Evolutionary conservation across 768 basidiomycete genomes (phyloP).

Genomic region (Lactifluus hygrophoroides): DNA sequence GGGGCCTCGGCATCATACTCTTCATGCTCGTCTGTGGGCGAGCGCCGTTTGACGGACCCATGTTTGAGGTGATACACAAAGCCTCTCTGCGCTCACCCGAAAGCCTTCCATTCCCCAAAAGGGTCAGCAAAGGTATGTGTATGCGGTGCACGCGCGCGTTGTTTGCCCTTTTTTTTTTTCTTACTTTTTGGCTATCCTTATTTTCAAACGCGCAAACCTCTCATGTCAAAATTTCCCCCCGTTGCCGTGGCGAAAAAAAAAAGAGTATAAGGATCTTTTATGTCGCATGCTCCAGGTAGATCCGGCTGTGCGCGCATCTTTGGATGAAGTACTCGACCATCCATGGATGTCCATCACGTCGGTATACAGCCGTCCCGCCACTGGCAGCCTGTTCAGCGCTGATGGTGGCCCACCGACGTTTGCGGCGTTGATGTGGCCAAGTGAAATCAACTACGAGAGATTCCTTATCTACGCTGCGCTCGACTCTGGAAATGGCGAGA

Average conservation of each 20-base stretch:
- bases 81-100: background rate
- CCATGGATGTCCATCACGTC: background rate
- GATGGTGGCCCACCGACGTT: background rate
- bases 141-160: background rate
- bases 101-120: background rate
- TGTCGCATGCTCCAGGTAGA: background rate
- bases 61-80: background rate
- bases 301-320: background rate
- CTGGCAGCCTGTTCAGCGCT: background rate
- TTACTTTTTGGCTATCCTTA: no score
- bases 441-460: background rate
- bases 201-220: no score
- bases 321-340: background rate
- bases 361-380: background rate
- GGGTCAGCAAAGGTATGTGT: background rate
- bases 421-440: background rate
- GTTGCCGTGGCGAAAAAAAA: no score
- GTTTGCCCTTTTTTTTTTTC: background rate
- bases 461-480: background rate
- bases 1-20: constrained; percentile 5
- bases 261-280: constrained; percentile 3
- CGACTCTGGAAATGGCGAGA: background rate
- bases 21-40: background rate
- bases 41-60: background rate
- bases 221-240: no score